Evolutionary conservation across 2,329 filamentous ascomycete species (phyloP), one percentile per base, ranked within the genome.

Genomic region (Neocatenulostroma microsporum): DNA sequence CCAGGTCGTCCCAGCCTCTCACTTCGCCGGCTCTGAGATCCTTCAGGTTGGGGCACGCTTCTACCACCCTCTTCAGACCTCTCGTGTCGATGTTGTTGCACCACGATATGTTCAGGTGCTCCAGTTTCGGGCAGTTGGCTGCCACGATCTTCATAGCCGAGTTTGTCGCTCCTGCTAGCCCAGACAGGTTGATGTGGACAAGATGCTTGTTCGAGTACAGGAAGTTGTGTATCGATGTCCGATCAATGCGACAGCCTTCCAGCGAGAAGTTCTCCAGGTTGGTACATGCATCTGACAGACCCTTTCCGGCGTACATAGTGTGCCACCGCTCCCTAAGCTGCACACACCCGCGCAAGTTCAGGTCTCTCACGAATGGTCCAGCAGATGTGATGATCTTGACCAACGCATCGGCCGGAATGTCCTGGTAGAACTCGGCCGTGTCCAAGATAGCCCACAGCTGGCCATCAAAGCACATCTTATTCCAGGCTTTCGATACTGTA

Each of bases 381-480:
- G 87, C 86, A 3, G 79, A 73, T 1, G 79, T 76, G 54, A 96
- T 87, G 44, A 96, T 87, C 53, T 82, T 86, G 38, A 87, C 77
- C 31, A 98, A 66, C 1, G 84, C 84, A 45, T 84, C 79, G 15
- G 83, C 84, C 0, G 89, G 82, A 46, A 96, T 96, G 35, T 87
- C 76, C 46, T 74, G 76, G 57, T 96, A 95, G 61, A 89, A 96
- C 33, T 84, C 79, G 6, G 86, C 28, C 6, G 58, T 67, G 36
- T 96, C 87, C 32, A 96, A 73, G 27, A 74, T 77, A 3, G 78
- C 80, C 91, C 91, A 98, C 12, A 96, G 66, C 63, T 98, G 91
- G 2, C 91, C 91, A 58, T 98, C 89, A 51, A 89, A 94, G 63
- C 89, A 95, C 62, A 84, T 78, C 31, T 73, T 71, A 59, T 94